Conservation (phyloP, 179 eudicot genomes). For the Gypsophila paniculata region DNA sequence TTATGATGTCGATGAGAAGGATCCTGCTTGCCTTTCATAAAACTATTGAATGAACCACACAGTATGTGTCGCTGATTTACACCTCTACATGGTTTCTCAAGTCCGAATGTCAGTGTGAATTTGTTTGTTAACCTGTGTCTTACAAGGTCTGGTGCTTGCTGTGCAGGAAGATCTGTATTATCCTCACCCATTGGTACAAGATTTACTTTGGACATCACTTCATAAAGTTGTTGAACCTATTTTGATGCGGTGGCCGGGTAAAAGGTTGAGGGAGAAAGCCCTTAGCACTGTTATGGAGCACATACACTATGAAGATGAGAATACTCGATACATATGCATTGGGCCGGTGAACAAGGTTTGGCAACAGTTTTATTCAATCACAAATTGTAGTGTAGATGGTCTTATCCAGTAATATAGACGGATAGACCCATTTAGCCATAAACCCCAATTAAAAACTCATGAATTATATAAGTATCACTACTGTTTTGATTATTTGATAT, state of each 20-base stretch:
- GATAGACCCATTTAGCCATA: too few relatives aligned
- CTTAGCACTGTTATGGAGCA: constrained; percentile 55
- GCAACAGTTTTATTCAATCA: neutral
- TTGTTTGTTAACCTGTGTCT: neutral
- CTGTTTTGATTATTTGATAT: too few relatives aligned
- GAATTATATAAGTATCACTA: too few relatives aligned
- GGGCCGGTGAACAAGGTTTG: constrained; percentile 62
- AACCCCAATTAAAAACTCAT: too few relatives aligned
- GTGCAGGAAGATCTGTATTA: constrained; percentile 66
- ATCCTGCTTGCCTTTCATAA: neutral
- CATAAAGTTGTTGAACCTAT: constrained; percentile 55
- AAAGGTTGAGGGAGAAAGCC: constrained; percentile 54
- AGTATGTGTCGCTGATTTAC: neutral
- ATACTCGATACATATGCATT: constrained; percentile 58
- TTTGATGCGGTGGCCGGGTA: constrained; percentile 55
- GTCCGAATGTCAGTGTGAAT: neutral
- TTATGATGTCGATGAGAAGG: constrained; percentile 2
- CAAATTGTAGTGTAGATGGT: too few relatives aligned
- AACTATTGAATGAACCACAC: constrained; percentile 4
- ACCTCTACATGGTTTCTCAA: neutral
- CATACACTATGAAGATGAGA: constrained; percentile 73
- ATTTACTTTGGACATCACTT: constrained; percentile 51
- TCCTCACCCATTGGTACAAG: constrained; percentile 59
- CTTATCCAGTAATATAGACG: too few relatives aligned
- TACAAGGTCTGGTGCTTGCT: constrained; percentile 13